phyloP scores from a whole-genome alignment of 148 eudicot species.

The Rhododendron mucronatum region DNA sequence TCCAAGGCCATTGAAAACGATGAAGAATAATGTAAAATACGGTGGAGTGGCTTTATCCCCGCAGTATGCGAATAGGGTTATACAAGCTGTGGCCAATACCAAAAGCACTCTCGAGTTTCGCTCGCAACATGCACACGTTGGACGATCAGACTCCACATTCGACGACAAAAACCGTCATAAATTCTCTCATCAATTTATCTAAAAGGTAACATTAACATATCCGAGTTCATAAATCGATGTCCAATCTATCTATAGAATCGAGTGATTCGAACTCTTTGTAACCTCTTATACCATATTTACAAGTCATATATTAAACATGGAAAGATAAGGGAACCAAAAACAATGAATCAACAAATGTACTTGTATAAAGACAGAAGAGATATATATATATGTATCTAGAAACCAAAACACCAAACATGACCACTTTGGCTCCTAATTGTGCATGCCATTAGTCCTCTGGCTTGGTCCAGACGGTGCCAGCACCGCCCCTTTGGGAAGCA shows the following conservation, averaged over 20 bases:
- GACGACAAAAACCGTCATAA: not conserved
- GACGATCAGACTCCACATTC: not conserved
- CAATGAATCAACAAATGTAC: not conserved
- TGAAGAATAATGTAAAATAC: not conserved
- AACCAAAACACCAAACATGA: not conserved
- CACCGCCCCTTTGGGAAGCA: constrained; percentile 17
- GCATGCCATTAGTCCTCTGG: not conserved
- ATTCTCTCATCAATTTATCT: not conserved
- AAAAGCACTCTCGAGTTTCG: not conserved
- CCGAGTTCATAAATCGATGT: not conserved
- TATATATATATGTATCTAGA: not conserved
- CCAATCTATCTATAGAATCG: not conserved
- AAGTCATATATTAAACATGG: not conserved
- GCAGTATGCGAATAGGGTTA: not conserved
- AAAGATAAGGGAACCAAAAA: not conserved
- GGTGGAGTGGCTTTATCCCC: not conserved
- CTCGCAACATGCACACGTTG: not conserved
- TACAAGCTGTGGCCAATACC: not conserved
- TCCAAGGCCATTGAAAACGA: not conserved
- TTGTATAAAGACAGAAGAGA: not conserved
- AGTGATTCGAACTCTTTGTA: not conserved
- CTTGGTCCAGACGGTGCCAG: constrained; percentile 15
- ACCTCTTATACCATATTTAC: not conserved
- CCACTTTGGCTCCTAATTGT: not conserved
- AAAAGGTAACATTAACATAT: not conserved